Base-by-base conservation (phyloP, 208 protist species). In the Phytomonas francai region DNA sequence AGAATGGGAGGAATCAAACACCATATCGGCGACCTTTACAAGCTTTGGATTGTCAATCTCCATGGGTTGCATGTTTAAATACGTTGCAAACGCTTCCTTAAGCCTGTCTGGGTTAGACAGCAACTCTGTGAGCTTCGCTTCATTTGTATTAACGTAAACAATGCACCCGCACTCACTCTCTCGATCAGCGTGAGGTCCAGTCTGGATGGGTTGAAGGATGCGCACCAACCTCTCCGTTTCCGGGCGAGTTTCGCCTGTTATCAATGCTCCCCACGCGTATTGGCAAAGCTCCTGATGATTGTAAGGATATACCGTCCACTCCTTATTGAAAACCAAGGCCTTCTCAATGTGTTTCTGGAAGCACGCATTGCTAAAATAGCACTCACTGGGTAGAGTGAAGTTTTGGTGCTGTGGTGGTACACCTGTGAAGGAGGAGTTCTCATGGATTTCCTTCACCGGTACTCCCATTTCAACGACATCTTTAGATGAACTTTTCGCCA, bases 51-150 rank as follows among this genome's bases (percentile, higher is more conserved):
- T 81, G 22, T 76, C 85, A 49, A 88, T 67, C 73, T 81, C 78
- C 81, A 91, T 83, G 22, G 85, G 82, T 67, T 91, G 85, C 67
- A 91, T 66, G 67, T 85, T 88, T 59, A 91, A 77, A 61, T 80
- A 91, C 27, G 66, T 66, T 39, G 73, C 78, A 62, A 81, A 79
- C 49, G 76, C 75, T 25, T 84, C 78, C 65, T 87, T 80, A 27
- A 79, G 68, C 4, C 58, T 56, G 0, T 59, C 59, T 27, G 57
- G 25, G 69, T 57, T 80, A 42, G 63, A 63, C 3, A 91, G 76
- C 34, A 86, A 69, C 25, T 67, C 59, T 1, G 67, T 64, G 59
- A 83, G 58, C 19, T 59, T 73, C 2, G 65, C 75, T 29, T 79
- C 63, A 12, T 54, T 39, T 22, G 4, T 31, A 6, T 63, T 14